These are phyloP conservation scores for Botryotinia globosa DNA, from an alignment of 2,329 filamentous ascomycete species.

Conservation along the genomic window DNA sequence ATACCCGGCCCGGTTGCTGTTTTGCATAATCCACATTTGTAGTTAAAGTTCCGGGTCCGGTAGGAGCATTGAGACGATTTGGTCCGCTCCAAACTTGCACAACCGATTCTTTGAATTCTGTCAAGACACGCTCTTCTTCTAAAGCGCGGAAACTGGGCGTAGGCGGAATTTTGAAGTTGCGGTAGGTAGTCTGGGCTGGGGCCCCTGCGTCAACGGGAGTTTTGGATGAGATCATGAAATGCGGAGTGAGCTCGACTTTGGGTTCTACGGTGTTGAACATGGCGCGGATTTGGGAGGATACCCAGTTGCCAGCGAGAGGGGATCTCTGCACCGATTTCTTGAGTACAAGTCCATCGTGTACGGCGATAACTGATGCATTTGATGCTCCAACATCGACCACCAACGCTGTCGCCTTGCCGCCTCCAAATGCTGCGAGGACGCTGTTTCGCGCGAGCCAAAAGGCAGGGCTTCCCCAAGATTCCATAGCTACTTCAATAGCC, in stretches of 20 bases:
- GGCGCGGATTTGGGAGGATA: conserved; percentile 81
- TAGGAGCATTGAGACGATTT: conserved; percentile 54
- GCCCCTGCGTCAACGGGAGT: conserved; percentile 82
- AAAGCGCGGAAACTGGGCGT: conserved; percentile 72
- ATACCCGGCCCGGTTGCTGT: conserved; percentile 75
- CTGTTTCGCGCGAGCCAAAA: conserved; percentile 91
- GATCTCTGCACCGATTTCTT: conserved; percentile 87
- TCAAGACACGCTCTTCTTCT: conserved; percentile 89
- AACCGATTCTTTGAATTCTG: conserved; percentile 96
- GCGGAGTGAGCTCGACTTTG: conserved; percentile 72
- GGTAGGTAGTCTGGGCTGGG: conserved; percentile 72
- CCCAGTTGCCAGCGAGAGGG: conserved; percentile 81
- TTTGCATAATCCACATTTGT: conserved; percentile 74
- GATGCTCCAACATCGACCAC: conserved; percentile 90
- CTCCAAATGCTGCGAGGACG: conserved; percentile 85
- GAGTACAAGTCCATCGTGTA: conserved; percentile 91
- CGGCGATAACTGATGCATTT: conserved; percentile 82
- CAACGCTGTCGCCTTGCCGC: conserved; percentile 88
- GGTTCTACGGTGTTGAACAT: conserved; percentile 71
- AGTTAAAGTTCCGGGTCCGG: conserved; percentile 46
- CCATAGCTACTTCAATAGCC: conserved; percentile 94
- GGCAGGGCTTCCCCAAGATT: conserved; percentile 91
- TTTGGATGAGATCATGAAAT: conserved; percentile 86
- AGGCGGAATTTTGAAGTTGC: conserved; percentile 62
- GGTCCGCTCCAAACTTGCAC: conserved; percentile 90